Evolutionary conservation across 148 eudicot species (phyloP).

Genomic region (Nepenthes gracilis): DNA sequence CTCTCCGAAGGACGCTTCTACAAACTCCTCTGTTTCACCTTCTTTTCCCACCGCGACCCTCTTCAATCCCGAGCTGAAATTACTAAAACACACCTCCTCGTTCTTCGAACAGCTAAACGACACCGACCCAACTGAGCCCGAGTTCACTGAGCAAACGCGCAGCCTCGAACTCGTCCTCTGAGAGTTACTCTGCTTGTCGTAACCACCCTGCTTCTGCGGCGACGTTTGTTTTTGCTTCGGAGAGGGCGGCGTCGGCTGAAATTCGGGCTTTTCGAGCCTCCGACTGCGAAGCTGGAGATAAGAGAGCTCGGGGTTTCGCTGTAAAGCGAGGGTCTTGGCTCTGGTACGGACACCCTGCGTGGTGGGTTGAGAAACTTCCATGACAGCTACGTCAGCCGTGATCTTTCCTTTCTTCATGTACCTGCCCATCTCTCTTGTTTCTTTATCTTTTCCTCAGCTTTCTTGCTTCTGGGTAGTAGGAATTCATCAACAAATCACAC

Average conservation of each 20-base stretch:
- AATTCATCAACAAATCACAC: too few relatives aligned
- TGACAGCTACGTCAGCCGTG: constrained; percentile 38
- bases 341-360: constrained; percentile 69
- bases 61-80: background rate
- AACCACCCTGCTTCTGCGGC: background rate
- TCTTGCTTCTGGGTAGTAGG: too few relatives aligned
- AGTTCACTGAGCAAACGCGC: background rate
- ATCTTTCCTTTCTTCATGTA: constrained; percentile 60
- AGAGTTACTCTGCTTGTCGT: background rate
- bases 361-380: constrained; percentile 43
- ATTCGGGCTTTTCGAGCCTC: constrained; percentile 54
- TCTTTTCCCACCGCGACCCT: background rate
- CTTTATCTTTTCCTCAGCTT: too few relatives aligned
- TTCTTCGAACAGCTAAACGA: background rate
- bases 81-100: background rate
- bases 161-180: constrained; percentile 1
- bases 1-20: constrained; percentile 46
- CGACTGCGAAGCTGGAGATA: constrained; percentile 76
- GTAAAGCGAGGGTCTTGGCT: constrained; percentile 71
- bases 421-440: constrained; percentile 33
- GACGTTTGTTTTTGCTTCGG: background rate
- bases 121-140: background rate
- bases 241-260: constrained; percentile 9
- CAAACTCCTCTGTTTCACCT: constrained; percentile 4
- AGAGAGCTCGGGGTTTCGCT: constrained; percentile 31